phyloP scores from a whole-genome alignment of 805 yeast genomes.

The Saturnispora halmiae region DNA sequence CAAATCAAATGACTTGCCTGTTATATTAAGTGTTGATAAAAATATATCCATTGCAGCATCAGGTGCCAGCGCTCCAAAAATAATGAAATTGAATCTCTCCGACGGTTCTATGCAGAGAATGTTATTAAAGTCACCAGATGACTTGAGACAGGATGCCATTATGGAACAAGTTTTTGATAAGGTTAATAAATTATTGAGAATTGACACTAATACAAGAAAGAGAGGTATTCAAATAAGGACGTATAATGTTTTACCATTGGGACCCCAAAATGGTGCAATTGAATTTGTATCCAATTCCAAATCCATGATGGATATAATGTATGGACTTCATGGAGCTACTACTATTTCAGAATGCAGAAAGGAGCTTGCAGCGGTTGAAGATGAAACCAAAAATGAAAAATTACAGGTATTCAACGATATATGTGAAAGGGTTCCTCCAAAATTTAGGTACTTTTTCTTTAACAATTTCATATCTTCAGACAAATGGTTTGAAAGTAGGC shows the following conservation, averaged over 20 bases:
- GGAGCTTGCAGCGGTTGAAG: constrained; percentile 51
- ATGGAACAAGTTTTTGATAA: constrained; percentile 96
- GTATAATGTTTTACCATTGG: constrained; percentile 83
- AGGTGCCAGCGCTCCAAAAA: constrained; percentile 85
- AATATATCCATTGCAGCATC: constrained; percentile 56
- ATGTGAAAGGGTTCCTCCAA: constrained; percentile 48
- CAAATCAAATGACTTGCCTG: constrained; percentile 13
- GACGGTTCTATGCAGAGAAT: constrained; percentile 53
- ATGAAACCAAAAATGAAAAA: constrained; percentile 35
- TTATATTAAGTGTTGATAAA: constrained; percentile 37
- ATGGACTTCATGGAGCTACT: constrained; percentile 53
- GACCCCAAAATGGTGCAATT: constrained; percentile 78
- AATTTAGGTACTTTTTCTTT: constrained; percentile 60
- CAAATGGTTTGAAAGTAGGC: constrained; percentile 62
- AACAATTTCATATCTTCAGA: constrained; percentile 57
- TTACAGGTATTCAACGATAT: constrained; percentile 40
- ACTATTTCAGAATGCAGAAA: constrained; percentile 50
- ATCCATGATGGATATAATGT: constrained; percentile 60
- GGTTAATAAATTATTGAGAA: constrained; percentile 57
- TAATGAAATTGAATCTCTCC: constrained; percentile 44
- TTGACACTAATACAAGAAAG: constrained; percentile 46
- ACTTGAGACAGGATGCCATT: constrained; percentile 87
- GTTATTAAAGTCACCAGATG: constrained; percentile 81
- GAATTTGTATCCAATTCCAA: constrained; percentile 78
- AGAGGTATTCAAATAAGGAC: constrained; percentile 64